phyloP scores from a whole-genome alignment of 1,284 basidiomycete genomes.

The Sporisorium sorghi region DNA sequence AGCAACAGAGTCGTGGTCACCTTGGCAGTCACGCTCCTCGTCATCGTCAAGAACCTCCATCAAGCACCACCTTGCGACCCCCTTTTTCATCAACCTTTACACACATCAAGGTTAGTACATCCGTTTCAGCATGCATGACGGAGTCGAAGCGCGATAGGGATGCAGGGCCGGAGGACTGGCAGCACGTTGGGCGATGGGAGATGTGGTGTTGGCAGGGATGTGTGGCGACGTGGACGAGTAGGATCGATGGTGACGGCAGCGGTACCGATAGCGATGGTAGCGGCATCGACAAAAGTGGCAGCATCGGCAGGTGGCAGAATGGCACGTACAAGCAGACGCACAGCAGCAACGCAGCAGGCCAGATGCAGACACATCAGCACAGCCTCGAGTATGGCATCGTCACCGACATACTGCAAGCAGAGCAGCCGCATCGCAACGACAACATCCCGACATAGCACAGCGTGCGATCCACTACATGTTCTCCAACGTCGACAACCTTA shows the following conservation, averaged over 20 bases:
- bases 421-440: background rate
- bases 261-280: background rate
- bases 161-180: background rate
- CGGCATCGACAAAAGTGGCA: background rate
- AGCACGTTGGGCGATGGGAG: background rate
- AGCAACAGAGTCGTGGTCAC: background rate
- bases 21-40: constrained; percentile 1
- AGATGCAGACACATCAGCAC: background rate
- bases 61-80: constrained; percentile 37
- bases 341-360: background rate
- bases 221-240: background rate
- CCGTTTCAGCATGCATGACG: constrained; percentile 6
- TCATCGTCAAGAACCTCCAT: constrained; percentile 23
- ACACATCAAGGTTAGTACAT: constrained; percentile 45
- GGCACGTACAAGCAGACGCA: background rate
- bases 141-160: constrained; percentile 1
- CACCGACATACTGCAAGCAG: background rate
- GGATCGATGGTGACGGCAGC: background rate
- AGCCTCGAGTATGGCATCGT: background rate
- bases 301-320: background rate
- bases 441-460: background rate
- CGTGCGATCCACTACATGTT: background rate
- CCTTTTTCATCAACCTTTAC: constrained; percentile 41
- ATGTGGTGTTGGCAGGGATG: background rate
- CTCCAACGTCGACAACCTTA: background rate